Base-by-base conservation (phyloP, 108 stramenopile genomes). In the Cyclotella kingstonii region DNA sequence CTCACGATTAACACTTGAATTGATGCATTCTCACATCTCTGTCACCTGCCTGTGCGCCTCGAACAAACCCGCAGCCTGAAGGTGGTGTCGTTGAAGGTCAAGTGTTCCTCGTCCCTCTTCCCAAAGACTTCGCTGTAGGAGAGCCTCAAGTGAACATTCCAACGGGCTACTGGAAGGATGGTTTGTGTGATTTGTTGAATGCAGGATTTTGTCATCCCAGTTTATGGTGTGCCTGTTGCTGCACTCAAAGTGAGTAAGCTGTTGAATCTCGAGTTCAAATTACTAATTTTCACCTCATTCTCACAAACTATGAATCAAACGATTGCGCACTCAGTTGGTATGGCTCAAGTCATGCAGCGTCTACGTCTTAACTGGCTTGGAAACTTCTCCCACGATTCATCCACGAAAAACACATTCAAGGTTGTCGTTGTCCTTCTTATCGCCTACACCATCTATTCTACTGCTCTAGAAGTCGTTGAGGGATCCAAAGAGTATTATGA, bases 291-390 rank as follows among this genome's bases (percentile, higher is more conserved):
- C 7, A 10, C 9, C 11, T 38, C 11, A 7, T 38, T 38, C 11
- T 38, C n/a, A n/a, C n/a, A n/a, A n/a, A n/a, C n/a, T 38, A 11
- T 38, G 7, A n/a, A n/a, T n/a, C n/a, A n/a, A n/a, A 36, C 36
- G 9, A 7, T 9, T 36, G 11, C 36, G 29, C 41, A 14, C 29
- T 22, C 51, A 79, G 62, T 90, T 50, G 70, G 76, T 29, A 85
- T 89, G 86, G 88, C 58, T 14, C 92, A 94, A 71, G 58, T 90
- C 19, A 87, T 94, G 84, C 84, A 71, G n/a, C 78, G 92, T 27
- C 64, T 94, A 81, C 65, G 82, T 12, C 47, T 94, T 45, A 89
- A 80, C 42, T 94, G 88, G 88, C 57, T 94, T 34, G 92, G 92
- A 11, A 66, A 82, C 46, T 70, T 74, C 18, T 84, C 76, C 9